Percentiles rank a stretch among this genome's conserved stretches.
These are phyloP conservation scores for Mortierella sp. DNA, from an alignment of 371 early-diverging fungal species.

Conservation along the genomic window DNA sequence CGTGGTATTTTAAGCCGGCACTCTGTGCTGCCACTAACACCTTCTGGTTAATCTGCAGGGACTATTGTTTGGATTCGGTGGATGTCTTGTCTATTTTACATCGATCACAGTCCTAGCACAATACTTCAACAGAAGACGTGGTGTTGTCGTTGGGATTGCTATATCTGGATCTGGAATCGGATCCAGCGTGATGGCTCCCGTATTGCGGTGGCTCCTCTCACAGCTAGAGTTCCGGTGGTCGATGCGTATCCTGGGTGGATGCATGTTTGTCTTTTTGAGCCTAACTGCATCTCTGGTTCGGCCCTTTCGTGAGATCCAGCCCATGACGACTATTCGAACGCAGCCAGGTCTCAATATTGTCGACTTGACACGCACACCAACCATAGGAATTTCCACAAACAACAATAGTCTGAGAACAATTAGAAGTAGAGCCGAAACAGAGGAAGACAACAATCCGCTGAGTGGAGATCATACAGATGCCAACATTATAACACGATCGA, in stretches of 20 bases:
- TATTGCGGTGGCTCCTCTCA: slow-evolving; percentile 8
- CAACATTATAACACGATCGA: background rate
- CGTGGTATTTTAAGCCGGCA: too few species aligned
- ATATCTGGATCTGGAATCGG: slow-evolving; percentile 23
- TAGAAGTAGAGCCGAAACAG: background rate
- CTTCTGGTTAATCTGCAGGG: slow-evolving; percentile 6
- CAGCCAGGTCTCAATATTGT: too few species aligned
- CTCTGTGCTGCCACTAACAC: background rate
- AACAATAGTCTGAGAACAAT: background rate
- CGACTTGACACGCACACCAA: too few species aligned
- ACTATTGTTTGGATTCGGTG: slow-evolving; percentile 19
- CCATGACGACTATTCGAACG: too few species aligned
- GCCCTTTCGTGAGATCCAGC: background rate
- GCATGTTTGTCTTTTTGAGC: slow-evolving; percentile 16
- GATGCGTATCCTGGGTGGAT: slow-evolving; percentile 15
- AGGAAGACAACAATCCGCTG: background rate
- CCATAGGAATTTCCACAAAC: too few species aligned
- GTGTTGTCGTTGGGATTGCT: slow-evolving; percentile 10
- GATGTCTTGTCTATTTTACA: slow-evolving; percentile 23
- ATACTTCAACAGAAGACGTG: slow-evolving; percentile 23
- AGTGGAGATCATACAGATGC: too few species aligned
- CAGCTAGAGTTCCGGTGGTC: slow-evolving; percentile 25
- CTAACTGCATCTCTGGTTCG: slow-evolving; percentile 3
- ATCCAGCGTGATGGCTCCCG: slow-evolving; percentile 13
- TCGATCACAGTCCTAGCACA: slow-evolving; percentile 21